Evolutionary conservation across 306 rosid species (phyloP), one percentile per base, ranked within the genome.

Genomic region (Cicer cuneatum): DNA sequence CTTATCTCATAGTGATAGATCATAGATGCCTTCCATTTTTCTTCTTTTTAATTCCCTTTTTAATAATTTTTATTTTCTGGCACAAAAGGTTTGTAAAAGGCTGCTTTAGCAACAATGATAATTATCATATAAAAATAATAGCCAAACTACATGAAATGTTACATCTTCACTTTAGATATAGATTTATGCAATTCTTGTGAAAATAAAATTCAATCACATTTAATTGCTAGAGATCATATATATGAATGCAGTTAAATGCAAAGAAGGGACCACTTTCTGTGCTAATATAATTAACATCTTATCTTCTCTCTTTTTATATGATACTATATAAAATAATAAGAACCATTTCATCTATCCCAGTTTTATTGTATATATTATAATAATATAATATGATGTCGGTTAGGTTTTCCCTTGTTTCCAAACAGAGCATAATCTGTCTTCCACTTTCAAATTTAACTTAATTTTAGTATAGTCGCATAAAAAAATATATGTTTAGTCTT

Each of bases 191-290:
- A 39, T 78, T 85, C 18, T 0, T 61, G 87, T 82, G 87, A 78
- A 85, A 75, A 78, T 63, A 47, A 58, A 71, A 64, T 54, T 38
- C 72, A 64, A 61, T 61, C 47, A 16, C 6, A 79, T 67, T 69
- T 79, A 37, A 65, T 48, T 76, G 37, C 15, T 54, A 37, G 59
- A 65, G 57, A 75, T 69, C 38, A 60, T 51, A 52, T 57, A 72
- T 48, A 21, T 75, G 13, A 65, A 43, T 51, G 42, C 47, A 40
- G 77, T 33, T 57, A 51, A 68, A 67, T 48, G 65, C 33, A 9
- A 24, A 24, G 33, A 24, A 57, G 76, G 89, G 92, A 84, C 92
- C 92, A 84, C 83, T 68, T 57, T 84, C 76, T 82, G 59, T 52
- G 57, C 78, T 61, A 40, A 48, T 81, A 49, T 63, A 69, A 74